Base-by-base conservation (phyloP, 345 rosid genomes). In the Populus tremula region DNA sequence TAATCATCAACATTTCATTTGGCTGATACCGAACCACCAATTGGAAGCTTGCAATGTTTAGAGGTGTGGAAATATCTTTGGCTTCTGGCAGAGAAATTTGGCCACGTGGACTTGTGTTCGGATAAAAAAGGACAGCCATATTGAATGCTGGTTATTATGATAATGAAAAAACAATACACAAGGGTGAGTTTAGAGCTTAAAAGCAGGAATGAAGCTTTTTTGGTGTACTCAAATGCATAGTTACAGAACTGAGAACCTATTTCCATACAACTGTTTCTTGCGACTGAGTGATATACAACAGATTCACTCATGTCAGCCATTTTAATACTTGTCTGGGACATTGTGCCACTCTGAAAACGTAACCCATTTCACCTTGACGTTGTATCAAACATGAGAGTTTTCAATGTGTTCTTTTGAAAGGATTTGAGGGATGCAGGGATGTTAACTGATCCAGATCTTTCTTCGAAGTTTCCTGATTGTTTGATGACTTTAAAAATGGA, bases 371-470 rank as follows among this genome's bases (percentile, higher is more conserved):
- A 45, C 16, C 50, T 45, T 45, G 18, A 47, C 50, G 16, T 47
- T 47, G 50, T 14, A 47, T 47, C 50, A 47, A 47, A 14, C 50
- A 47, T 47, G 50, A 47, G 50, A 11, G 50, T 14, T 13, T 77
- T 67, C 80, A 81, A 29, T 69, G 80, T 76, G 82, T 23, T 84
- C 81, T 87, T 20, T 78, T 77, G 47, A 84, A 81, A 38, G 86
- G 92, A 76, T 90, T 90, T 18, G 84, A 76, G 12, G 93, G 87
- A 2, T 88, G 82, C 69, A 70, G 82, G 27, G 83, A 69, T 62
- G 79, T 81, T 49, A 14, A 13, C 54, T 78, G 79, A 21, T 53
- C 79, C 64, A 1, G 39, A 59, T 67, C 77, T 56, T 54, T 67
- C 62, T 67, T 72, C 21, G 1, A 18, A 67, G 80, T 75, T 56